Evolutionary conservation across 148 eudicot species (phyloP), one percentile per base, ranked within the genome.

Genomic region (Diospyros lotus): DNA sequence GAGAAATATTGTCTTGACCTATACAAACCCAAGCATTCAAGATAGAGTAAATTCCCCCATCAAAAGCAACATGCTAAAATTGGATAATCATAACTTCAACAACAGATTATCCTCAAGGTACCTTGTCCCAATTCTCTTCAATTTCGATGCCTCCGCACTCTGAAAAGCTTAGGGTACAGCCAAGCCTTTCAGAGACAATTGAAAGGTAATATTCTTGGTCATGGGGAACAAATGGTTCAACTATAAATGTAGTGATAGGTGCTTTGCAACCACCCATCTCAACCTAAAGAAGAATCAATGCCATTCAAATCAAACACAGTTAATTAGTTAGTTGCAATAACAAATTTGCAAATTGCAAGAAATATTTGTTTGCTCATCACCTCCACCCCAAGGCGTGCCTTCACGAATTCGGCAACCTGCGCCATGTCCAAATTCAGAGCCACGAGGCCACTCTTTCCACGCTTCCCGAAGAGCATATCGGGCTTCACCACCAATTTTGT

Each of bases 61-160:
- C 60, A 13, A 18, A n/a, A 56, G 60, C 13, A 56, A 56, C 60
- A 56, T 56, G 17, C 60, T 2, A 56, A 56, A 13, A 56, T 13
- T 1, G 60, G 17, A 56, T 53, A 15, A 56, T 56, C 60, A 56
- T 28, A 28, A 28, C 28, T 2, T 56, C 17, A 2, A 18, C 17
- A 56, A 15, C 11, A 2, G 15, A 56, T 18, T 6, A 13, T 56
- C 60, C 60, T 56, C 15, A 18, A 56, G 15, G 15, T 56, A 92
- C 97, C 89, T 92, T 92, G 80, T 92, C 94, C 97, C 97, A 92
- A 72, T 92, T 91, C 76, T 91, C 96, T 77, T 91, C 96, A 78
- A 91, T 91, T 58, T 91, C 96, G 75, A 91, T 91, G 8, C 96
- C 96, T 51, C 96, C 97, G 79, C 94, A 92, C 78, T 88, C 97